A percentile compares a stretch with the other conserved stretches of the same genome.
Evolutionary conservation across 2,329 filamentous ascomycete genomes (phyloP).

Genomic region (Thielaviopsis ethacetica): DNA sequence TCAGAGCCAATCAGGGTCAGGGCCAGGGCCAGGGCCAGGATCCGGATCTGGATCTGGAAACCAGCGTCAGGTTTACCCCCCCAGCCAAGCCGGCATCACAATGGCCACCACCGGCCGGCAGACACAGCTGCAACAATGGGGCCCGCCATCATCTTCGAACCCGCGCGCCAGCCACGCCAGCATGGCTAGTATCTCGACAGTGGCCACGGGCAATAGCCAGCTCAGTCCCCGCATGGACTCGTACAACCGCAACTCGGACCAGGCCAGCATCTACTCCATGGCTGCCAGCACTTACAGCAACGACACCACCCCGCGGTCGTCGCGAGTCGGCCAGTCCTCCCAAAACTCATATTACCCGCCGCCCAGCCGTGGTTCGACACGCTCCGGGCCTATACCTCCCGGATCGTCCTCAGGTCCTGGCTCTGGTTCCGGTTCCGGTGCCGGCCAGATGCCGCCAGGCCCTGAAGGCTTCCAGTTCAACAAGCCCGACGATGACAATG

Average conservation of each 20-base stretch:
- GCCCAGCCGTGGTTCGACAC: slow-evolving; percentile 38
- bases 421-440: slow-evolving; percentile 18
- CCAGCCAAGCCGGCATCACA: slow-evolving; percentile 44
- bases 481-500: slow-evolving; percentile 60
- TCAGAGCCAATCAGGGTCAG: slow-evolving; percentile 28
- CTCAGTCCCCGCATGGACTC: slow-evolving; percentile 32
- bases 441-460: slow-evolving; percentile 34
- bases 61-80: slow-evolving; percentile 22
- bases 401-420: slow-evolving; percentile 36
- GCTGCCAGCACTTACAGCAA: slow-evolving; percentile 6
- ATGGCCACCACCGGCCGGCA: slow-evolving; percentile 58
- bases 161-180: slow-evolving; percentile 36
- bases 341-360: slow-evolving; percentile 36
- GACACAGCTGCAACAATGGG: slow-evolving; percentile 66
- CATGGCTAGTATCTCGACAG: slow-evolving; percentile 28
- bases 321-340: slow-evolving; percentile 36
- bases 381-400: slow-evolving; percentile 35
- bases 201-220: slow-evolving; percentile 45
- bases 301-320: slow-evolving; percentile 27
- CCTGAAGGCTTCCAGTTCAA: slow-evolving; percentile 44
- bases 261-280: slow-evolving; percentile 28
- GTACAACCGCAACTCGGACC: slow-evolving; percentile 42
- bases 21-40: slow-evolving; percentile 13
- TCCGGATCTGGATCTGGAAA: neutral
- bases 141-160: slow-evolving; percentile 22